These are phyloP conservation scores for Gossypium gossypioides DNA, from an alignment of 441 rosid genomes.

Conservation along the genomic window DNA sequence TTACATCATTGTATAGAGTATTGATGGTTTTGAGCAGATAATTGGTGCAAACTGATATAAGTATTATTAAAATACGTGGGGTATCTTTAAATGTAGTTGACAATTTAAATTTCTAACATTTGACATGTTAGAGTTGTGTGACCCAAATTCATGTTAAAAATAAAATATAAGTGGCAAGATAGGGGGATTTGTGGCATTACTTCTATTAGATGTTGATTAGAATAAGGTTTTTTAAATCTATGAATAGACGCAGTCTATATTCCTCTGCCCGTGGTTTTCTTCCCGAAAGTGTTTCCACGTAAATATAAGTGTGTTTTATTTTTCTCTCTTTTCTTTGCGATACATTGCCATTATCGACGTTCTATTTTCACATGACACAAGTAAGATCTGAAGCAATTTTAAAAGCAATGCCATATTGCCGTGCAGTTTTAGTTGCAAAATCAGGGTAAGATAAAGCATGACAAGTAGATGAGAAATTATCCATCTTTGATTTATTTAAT, in stretches of 20 bases:
- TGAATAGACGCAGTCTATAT: no score
- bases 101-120: not conserved
- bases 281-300: no score
- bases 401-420: not conserved
- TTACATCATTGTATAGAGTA: not conserved
- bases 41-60: not conserved
- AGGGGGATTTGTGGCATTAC: no score
- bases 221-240: no score
- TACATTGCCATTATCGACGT: no score
- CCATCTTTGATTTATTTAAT: not conserved
- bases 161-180: no score
- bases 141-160: no score
- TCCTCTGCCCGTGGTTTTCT: no score
- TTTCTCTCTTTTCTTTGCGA: no score
- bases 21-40: not conserved
- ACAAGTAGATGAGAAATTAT: slow-evolving; percentile 6
- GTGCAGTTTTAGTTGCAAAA: not conserved
- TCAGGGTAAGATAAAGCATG: not conserved
- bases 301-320: no score
- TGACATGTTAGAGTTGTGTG: not conserved
- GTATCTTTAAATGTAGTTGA: not conserved
- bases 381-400: not conserved
- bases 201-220: no score
- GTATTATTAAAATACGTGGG: not conserved
- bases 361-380: not conserved